Evolutionary conservation across 768 basidiomycete genomes (phyloP), one percentile per base, ranked within the genome.

Genomic region (Leccinum imitatum): DNA sequence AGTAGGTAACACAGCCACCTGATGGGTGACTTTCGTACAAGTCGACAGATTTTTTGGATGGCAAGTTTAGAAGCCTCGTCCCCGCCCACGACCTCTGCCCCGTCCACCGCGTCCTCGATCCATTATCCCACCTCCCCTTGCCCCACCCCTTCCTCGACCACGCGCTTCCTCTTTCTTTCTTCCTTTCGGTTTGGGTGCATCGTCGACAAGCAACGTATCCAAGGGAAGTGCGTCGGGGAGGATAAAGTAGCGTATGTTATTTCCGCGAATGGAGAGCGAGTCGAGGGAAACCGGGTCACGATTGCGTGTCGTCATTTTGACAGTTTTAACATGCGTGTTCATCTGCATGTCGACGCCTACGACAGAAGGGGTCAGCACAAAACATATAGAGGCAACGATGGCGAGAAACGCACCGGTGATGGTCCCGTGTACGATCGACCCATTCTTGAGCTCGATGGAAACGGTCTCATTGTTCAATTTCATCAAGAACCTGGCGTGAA

Each of bases 401-500:
- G 37, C 7, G 7, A 50, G 52, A 14, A 25, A 74, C 87, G 63
- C 62, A 95, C 96, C 95, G 15, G 94, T 97, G 75, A 98, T 97
- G 23, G 96, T 99, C 11, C 96, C 96, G 69, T 96, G 91, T 15
- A 99, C 89, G 54, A 94, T 78, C 0, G 93, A 93, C 30, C 97
- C 97, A 69, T 99, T 98, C 79, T 99, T 99, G 67, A 99, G 84
- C 80, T 99, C 95, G 74, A 98, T 85, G 63, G 95, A 93, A 67
- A 98, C 95, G 63, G 96, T 95, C 83, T 99, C 96, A 75, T 98
- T 98, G 84, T 97, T 96, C 79, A 99, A 78, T 83, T 98, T 99
- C 96, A 98, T 99, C 82, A 97, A 85, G 80, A 96, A 98, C 76
- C 93, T 96, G 71, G 31, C 58, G 37, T 21, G 37, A 63, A 27